Base-by-base conservation (phyloP, 2,329 filamentous ascomycete species). In the Fusarium sp. region DNA sequence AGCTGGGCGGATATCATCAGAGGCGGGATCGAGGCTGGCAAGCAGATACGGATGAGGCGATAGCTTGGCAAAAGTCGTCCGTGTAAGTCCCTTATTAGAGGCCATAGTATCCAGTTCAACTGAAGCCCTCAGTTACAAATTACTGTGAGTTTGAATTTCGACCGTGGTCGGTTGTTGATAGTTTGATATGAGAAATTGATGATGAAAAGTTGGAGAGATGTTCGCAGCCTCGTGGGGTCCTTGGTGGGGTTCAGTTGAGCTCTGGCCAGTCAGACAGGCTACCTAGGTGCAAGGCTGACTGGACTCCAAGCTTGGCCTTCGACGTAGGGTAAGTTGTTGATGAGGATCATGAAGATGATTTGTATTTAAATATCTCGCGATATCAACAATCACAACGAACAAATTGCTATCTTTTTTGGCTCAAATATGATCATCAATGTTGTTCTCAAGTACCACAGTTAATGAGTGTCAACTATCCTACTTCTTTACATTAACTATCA, bases 1-100 rank as follows among this genome's bases (percentile, higher is more conserved):
- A 47, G 89, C 85, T 4, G 92, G 87, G 45, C 79, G 67, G 10
- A 76, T 70, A 47, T 78, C 71, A 56, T 87, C 83, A 62, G 85
- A 82, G 72, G 84, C 84, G 38, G 91, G 88, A 71, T 92, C 88
- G 76, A 98, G 92, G 82, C 97, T 96, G 57, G 94, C 93, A 79
- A 97, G 92, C 69, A 98, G 91, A 84, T 94, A 98, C 13, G 94
- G 92, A 75, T 94, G 92, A 9, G 96, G 95, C 39, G 94, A 94
- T 79, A 98, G 91, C 78, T 95, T 95, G 65, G 94, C 94, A 82
- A 97, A 97, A 76, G 94, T 91, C 75, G 92, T 85, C 78, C 92
- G 84, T 47, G 86, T 83, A 61, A 89, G 81, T 58, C 85, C 85
- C 44, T 77, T 70, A 7, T 76, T 70, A 22, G 80, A 68, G 17